phyloP scores from a whole-genome alignment of 352 stramenopile species.

The Phytophthora sp. region DNA sequence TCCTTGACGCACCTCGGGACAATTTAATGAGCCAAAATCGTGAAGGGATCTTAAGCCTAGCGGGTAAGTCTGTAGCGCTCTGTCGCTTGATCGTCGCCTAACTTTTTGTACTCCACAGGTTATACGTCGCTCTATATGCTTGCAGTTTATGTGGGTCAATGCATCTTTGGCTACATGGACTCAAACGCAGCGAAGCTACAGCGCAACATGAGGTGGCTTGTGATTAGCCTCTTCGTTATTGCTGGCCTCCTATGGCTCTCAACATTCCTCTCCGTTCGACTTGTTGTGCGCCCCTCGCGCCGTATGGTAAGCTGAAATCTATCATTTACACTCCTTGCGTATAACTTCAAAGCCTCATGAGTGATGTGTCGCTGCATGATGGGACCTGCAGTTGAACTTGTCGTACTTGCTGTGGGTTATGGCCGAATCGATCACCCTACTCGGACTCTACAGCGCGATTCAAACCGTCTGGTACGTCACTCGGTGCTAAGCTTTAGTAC shows the following conservation, averaged over 20 bases:
- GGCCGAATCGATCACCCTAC: slow-evolving; percentile 60
- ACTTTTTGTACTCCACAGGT: no score
- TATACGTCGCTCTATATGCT: slow-evolving; percentile 93
- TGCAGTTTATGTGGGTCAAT: slow-evolving; percentile 59
- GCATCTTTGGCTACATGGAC: slow-evolving; percentile 76
- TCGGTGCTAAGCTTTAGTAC: neutral
- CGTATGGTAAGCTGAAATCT: slow-evolving; percentile 56
- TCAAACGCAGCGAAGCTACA: slow-evolving; percentile 58
- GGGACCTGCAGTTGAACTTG: slow-evolving; percentile 73
- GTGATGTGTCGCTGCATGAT: no score
- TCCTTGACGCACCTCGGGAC: slow-evolving; percentile 70
- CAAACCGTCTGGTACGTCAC: slow-evolving; percentile 66
- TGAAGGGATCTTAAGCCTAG: slow-evolving; percentile 94
- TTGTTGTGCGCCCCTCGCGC: slow-evolving; percentile 68
- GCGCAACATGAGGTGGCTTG: slow-evolving; percentile 72
- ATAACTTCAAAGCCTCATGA: neutral
- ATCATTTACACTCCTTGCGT: neutral
- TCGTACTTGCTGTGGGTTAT: slow-evolving; percentile 84
- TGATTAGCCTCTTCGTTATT: slow-evolving; percentile 46
- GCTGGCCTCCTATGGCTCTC: slow-evolving; percentile 50
- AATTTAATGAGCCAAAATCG: slow-evolving; percentile 93
- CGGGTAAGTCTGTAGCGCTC: slow-evolving; percentile 38
- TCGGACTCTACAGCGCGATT: slow-evolving; percentile 61
- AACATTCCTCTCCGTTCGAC: slow-evolving; percentile 60
- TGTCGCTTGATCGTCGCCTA: neutral